Evolutionary conservation across 2,329 filamentous ascomycete species (phyloP).

Genomic region (Paecilomyces fulvus): DNA sequence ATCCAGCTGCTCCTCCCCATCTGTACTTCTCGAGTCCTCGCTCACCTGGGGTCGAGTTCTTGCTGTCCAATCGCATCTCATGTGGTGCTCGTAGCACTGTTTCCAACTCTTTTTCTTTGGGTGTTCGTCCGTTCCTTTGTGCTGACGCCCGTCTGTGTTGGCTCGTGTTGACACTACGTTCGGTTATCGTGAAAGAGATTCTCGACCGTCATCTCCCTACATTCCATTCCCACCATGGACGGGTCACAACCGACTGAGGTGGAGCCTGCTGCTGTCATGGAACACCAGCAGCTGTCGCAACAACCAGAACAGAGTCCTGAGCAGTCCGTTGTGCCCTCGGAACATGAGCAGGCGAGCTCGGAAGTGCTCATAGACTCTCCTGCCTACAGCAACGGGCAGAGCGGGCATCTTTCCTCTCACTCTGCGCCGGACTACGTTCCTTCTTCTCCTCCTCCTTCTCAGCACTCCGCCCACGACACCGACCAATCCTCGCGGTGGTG

Average conservation of each 20-base stretch:
- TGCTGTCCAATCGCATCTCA: slow-evolving; percentile 6
- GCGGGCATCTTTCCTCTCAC: slow-evolving; percentile 42
- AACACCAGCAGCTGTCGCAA: slow-evolving; percentile 5
- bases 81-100: slow-evolving; percentile 10
- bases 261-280: slow-evolving; percentile 14
- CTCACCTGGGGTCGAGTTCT: neutral
- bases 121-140: slow-evolving; percentile 13
- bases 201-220: neutral
- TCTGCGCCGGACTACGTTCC: slow-evolving; percentile 32
- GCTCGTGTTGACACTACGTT: slow-evolving; percentile 1
- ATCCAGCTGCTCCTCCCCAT: neutral
- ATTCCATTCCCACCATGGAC: slow-evolving; percentile 15
- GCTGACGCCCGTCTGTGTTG: neutral
- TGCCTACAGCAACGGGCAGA: slow-evolving; percentile 29
- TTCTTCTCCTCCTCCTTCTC: slow-evolving; percentile 32
- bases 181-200: neutral
- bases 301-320: slow-evolving; percentile 5
- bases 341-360: slow-evolving; percentile 23
- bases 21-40: neutral
- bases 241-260: slow-evolving; percentile 14
- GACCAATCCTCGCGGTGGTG: slow-evolving; percentile 35
- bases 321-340: slow-evolving; percentile 10
- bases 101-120: slow-evolving; percentile 6
- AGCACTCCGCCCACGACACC: slow-evolving; percentile 42
- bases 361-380: slow-evolving; percentile 20